phyloP scores from a whole-genome alignment of 305 asterid genomes.

The Solanum aculeatissimum region DNA sequence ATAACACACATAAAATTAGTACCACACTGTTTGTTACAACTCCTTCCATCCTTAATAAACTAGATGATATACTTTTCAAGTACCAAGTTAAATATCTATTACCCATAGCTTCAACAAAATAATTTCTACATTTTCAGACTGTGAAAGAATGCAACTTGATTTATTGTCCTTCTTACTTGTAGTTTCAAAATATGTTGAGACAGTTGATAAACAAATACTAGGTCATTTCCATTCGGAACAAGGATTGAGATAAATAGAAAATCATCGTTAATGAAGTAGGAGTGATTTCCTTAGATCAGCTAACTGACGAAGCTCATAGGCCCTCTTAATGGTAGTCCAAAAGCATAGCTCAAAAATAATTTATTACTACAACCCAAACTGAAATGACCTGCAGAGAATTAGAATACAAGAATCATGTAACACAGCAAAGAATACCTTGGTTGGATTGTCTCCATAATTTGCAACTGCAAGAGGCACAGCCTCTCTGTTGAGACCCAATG shows the following conservation, averaged over 20 bases:
- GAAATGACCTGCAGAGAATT: not conserved
- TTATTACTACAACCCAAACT: not conserved
- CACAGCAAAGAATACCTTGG: constrained; percentile 32
- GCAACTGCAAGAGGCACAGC: constrained; percentile 78
- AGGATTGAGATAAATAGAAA: not conserved
- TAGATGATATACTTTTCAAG: not conserved
- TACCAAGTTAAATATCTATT: not conserved
- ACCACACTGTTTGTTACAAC: not conserved
- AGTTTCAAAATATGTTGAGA: not conserved
- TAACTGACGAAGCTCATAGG: not conserved
- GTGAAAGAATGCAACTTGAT: not conserved
- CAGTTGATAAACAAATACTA: not conserved
- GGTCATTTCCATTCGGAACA: not conserved
- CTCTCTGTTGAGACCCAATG: constrained; percentile 77
- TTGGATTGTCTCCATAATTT: constrained; percentile 74
- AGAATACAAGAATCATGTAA: not conserved
- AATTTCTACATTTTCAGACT: not conserved
- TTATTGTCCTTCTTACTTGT: not conserved
- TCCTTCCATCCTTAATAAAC: not conserved
- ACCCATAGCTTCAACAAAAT: not conserved
- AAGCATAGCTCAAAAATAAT: not conserved
- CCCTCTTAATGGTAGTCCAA: not conserved
- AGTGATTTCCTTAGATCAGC: not conserved
- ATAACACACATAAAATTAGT: not conserved
- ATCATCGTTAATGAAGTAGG: not conserved